Evolutionary conservation across 495 filamentous ascomycete species (phyloP), one percentile per base, ranked within the genome.

Genomic region (Neurospora africana): DNA sequence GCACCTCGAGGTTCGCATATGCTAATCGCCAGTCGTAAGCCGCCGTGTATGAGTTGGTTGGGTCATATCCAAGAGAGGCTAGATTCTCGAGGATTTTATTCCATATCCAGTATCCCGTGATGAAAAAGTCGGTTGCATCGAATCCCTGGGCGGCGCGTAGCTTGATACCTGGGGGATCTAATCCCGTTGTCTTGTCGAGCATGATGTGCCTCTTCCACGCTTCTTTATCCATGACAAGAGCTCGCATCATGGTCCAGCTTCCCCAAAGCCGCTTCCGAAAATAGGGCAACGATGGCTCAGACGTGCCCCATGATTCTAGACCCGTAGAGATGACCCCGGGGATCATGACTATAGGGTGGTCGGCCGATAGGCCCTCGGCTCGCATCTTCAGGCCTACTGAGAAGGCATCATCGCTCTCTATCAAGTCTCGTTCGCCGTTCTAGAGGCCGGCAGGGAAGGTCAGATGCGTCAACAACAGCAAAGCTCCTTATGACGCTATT

Each of bases 11-110:
- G 75, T 97, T 97, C 72, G 82, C 81, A 78, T 96, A 98, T 9
- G 93, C 91, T n/a, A 99, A 81, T n/a, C 95, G 88, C 95, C 95
- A 98, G 80, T 98, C 95, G 79, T 98, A 98, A 11, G 95, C 93
- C 2, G 96, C 95, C 0, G 94, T 97, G 75, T 93, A 98, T 2
- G 94, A 93, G 79, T 96, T 98, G 17, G 92, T 95, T 37, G 95
- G 94, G 76, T 99, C 96, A 81, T 98, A 98, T 23, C 95, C 96
- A 72, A 99, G 91, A 2, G 91, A 94, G 1, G 95, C 95, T 68
- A 99, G 83, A 76, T 99, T 98, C 78, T 99, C 95, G 35, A 99
- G 81, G 70, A 99, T 97, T 82, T 99, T 99, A 76, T 91, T 97
- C 95, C 96, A 99, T 73, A 99, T 98, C 95, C 95, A 99, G 81